Conservation (phyloP, 768 basidiomycete species). For the Tricholoma flavovirens region DNA sequence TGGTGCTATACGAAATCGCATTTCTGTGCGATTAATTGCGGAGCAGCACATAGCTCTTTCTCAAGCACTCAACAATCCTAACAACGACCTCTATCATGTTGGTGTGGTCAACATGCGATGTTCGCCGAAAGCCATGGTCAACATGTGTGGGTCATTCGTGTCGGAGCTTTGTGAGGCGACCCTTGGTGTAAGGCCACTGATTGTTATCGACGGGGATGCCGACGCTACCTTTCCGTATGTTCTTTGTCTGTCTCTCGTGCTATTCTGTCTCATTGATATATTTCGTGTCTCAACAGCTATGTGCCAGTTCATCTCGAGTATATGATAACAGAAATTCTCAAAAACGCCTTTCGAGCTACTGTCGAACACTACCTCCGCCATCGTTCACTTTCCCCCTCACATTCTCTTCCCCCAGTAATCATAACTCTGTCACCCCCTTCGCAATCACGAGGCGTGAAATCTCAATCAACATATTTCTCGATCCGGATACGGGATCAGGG, state of each 20-base stretch:
- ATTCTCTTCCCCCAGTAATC: constrained; percentile 52
- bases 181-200: constrained; percentile 61
- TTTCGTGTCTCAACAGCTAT: constrained; percentile 35
- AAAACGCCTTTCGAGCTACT: constrained; percentile 88
- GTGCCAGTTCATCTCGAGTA: constrained; percentile 90
- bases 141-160: constrained; percentile 80
- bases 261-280: constrained; percentile 4
- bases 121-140: constrained; percentile 68
- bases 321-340: constrained; percentile 84
- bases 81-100: constrained; percentile 36
- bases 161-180: constrained; percentile 80
- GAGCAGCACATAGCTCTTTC: constrained; percentile 89
- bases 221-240: constrained; percentile 78
- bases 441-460: constrained; percentile 18
- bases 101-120: constrained; percentile 74
- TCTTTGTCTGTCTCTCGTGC: neutral
- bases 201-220: constrained; percentile 65
- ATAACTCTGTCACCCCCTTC: constrained; percentile 66
- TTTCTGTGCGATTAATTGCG: constrained; percentile 82
- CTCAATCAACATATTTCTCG: constrained; percentile 51
- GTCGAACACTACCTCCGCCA: constrained; percentile 63
- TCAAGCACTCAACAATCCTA: constrained; percentile 47
- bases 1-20: constrained; percentile 78
- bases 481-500: constrained; percentile 83
- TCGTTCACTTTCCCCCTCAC: constrained; percentile 27